Base-by-base conservation (phyloP, 2,329 filamentous ascomycete genomes). In the Ophiobolus disseminans region DNA sequence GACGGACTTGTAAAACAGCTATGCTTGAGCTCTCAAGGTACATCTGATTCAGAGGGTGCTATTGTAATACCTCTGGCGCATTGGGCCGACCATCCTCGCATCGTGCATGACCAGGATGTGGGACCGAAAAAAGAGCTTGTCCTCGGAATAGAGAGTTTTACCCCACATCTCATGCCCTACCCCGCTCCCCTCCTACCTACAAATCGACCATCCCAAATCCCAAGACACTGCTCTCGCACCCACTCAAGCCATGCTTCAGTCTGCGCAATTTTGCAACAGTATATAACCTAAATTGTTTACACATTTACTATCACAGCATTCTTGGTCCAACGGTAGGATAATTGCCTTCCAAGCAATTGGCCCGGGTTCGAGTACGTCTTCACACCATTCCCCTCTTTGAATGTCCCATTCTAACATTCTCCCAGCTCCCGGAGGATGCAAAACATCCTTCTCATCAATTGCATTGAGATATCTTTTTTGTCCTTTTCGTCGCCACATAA, bases 321-420 rank as follows among this genome's bases (percentile, higher is more conserved):
- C 41, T 44, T 44, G 41, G 41, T 58, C 52, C 52, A 58, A 58
- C 52, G 55, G 55, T 58, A 58, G 52, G 52, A 58, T 58, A 58
- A 58, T 55, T 58, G 55, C 55, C 55, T 58, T 58, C 55, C 55
- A 58, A 58, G 55, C 55, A 58, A 55, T 58, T 58, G 55, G 55
- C 46, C 44, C 51, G 55, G 51, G 55, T 55, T 58, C 55, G 51
- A 58, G 30, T 32, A 32, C 30, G 30, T 32, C 20, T 22, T 5
- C 20, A 14, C 13, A 7, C 21, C 8, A 8, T 36, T 19, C 21
- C n/a, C 13, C 16, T 37, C 17, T 13, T 13, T 5, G 7, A 7
- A 7, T 4, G 5, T 37, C 21, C 11, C 20, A 5, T 14, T 21
- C 10, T 13, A 19, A 37, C 14, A n/a, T 16, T 5, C 19, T 3